Conservation (phyloP, 23 red algal genomes). For the Chondrus crispus region DNA sequence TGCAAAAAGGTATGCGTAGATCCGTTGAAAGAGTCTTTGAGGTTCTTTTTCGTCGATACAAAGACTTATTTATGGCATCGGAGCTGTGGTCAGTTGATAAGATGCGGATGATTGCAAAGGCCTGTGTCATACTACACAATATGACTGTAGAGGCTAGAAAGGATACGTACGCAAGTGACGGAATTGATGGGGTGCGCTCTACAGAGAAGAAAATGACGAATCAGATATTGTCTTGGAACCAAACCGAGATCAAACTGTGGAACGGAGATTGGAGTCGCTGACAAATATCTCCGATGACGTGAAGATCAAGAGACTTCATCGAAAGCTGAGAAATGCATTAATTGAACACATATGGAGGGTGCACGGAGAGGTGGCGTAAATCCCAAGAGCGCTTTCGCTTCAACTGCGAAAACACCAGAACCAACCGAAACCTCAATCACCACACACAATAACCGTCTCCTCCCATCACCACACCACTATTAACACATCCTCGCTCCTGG, state of each 20-base stretch:
- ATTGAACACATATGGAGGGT: neutral
- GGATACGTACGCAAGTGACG: neutral
- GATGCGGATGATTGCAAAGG: neutral
- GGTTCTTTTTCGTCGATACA: constrained; percentile 14
- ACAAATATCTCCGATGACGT: neutral
- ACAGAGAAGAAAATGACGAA: neutral
- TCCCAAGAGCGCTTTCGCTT: no score
- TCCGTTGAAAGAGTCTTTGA: constrained; percentile 16
- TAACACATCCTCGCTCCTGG: no score
- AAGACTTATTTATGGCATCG: neutral
- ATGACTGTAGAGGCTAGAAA: neutral
- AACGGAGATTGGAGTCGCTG: neutral
- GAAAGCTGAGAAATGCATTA: neutral
- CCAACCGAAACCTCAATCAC: no score
- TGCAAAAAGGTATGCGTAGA: neutral
- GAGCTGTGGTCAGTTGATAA: neutral
- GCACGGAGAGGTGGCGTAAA: no score
- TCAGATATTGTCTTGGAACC: neutral
- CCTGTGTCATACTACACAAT: neutral
- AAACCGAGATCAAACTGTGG: neutral
- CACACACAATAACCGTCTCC: no score
- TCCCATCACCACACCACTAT: no score
- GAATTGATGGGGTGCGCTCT: neutral
- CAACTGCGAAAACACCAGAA: no score
- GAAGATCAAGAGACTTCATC: neutral